phyloP scores from a whole-genome alignment of 2,329 filamentous ascomycete genomes.

The Cladosporium phlei region DNA sequence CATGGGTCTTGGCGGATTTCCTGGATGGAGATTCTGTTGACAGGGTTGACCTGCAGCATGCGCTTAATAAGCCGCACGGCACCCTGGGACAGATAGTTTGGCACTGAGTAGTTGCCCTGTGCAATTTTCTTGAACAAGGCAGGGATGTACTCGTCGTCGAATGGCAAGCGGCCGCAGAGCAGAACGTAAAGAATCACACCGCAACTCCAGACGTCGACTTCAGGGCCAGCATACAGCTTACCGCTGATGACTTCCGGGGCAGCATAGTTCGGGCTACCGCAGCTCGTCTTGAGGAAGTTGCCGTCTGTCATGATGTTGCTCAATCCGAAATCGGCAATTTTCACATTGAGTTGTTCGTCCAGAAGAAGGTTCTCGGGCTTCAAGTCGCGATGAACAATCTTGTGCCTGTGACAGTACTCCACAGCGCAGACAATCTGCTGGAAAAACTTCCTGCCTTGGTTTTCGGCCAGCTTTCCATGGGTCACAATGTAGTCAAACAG shows the following conservation, averaged over 20 bases:
- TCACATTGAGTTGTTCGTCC: conserved; percentile 93
- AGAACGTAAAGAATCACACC: conserved; percentile 63
- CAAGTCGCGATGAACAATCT: conserved; percentile 95
- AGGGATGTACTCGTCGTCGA: conserved; percentile 98
- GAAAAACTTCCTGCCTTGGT: conserved; percentile 94
- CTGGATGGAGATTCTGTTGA: conserved; percentile 87
- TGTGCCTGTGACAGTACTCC: conserved; percentile 97
- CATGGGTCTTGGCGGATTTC: conserved; percentile 91
- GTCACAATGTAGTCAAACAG: conserved; percentile 98
- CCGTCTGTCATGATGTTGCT: conserved; percentile 99
- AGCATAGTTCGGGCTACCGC: conserved; percentile 96
- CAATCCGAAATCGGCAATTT: conserved; percentile 96
- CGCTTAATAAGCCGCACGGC: conserved; percentile 78
- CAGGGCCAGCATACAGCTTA: conserved; percentile 93
- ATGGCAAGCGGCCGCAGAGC: conserved; percentile 69
- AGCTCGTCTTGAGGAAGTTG: conserved; percentile 98
- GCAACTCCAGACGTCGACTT: conserved; percentile 96
- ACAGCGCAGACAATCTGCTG: conserved; percentile 98
- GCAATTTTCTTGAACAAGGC: conserved; percentile 97
- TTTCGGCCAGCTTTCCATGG: conserved; percentile 84
- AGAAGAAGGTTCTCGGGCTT: conserved; percentile 96
- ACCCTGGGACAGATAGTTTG: conserved; percentile 82
- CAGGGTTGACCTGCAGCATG: conserved; percentile 93
- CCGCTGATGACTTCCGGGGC: conserved; percentile 97
- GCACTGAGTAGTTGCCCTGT: conserved; percentile 86